Conservation (phyloP, 805 yeast genomes). For the Yarrowia hollandica region DNA sequence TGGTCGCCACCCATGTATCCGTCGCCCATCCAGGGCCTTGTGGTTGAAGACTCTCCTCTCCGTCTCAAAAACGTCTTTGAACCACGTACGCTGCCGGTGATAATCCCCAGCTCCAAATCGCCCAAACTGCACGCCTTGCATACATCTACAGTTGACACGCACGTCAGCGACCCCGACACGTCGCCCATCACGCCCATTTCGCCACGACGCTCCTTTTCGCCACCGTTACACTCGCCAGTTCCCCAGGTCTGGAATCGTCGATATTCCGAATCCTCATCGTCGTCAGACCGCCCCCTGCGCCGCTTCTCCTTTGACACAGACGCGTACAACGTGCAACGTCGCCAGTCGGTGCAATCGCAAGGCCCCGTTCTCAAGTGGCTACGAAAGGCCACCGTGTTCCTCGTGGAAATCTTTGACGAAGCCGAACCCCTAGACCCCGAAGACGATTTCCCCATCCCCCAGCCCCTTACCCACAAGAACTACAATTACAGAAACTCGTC, state of each 20-base stretch:
- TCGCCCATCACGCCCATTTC: background rate
- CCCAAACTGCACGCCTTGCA: slow-evolving; percentile 12
- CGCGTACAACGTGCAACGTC: background rate
- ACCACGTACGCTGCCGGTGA: background rate
- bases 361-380: slow-evolving; percentile 24
- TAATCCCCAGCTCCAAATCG: background rate
- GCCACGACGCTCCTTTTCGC: slow-evolving; percentile 1
- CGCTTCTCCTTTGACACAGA: slow-evolving; percentile 5
- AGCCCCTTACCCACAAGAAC: too few species aligned
- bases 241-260: slow-evolving; percentile 14
- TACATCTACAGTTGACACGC: background rate
- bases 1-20: slow-evolving; percentile 24
- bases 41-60: background rate
- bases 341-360: slow-evolving; percentile 10
- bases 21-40: slow-evolving; percentile 11
- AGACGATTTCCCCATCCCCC: slow-evolving; percentile 4
- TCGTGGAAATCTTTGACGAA: slow-evolving; percentile 16
- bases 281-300: slow-evolving; percentile 1
- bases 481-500: background rate
- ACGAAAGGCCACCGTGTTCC: slow-evolving; percentile 9
- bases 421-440: slow-evolving; percentile 20
- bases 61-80: slow-evolving; percentile 8
- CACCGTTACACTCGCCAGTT: background rate
- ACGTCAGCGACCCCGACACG: background rate
- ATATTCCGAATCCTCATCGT: slow-evolving; percentile 1